phyloP scores from a whole-genome alignment of 495 filamentous ascomycete genomes.

The Letharia columbiana region DNA sequence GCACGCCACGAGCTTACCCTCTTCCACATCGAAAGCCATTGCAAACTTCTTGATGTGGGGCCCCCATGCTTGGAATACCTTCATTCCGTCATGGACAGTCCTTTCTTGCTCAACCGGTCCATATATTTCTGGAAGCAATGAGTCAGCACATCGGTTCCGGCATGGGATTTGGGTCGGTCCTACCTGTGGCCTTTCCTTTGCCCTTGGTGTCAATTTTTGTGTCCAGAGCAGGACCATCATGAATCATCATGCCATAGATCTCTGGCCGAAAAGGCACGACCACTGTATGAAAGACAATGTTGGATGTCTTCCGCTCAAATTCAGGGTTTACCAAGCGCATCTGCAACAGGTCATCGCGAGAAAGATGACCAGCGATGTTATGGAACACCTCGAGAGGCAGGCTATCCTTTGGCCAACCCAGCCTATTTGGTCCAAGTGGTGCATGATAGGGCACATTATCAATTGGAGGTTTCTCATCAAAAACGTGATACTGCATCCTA shows the following conservation, averaged over 20 bases:
- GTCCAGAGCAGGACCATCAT: background rate
- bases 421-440: conserved; percentile 12
- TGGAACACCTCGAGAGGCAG: conserved; percentile 47
- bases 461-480: background rate
- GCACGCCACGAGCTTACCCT: conserved; percentile 20
- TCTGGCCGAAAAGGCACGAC: conserved; percentile 48
- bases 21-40: conserved; percentile 47
- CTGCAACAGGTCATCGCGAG: conserved; percentile 39
- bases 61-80: conserved; percentile 43
- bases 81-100: conserved; percentile 33
- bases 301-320: conserved; percentile 42
- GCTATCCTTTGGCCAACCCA: conserved; percentile 32
- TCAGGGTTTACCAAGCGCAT: conserved; percentile 48
- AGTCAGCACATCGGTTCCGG: background rate
- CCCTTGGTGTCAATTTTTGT: conserved; percentile 2
- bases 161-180: background rate
- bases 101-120: conserved; percentile 1
- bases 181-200: conserved; percentile 31
- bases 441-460: background rate
- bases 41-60: conserved; percentile 42
- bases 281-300: conserved; percentile 38
- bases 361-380: conserved; percentile 36
- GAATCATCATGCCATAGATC: conserved; percentile 39
- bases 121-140: conserved; percentile 9
- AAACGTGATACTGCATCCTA: conserved; percentile 8